Percentiles rank a stretch among this genome's conserved stretches.
Conservation (phyloP, 2,329 filamentous ascomycete species). For the Xylaria sp. region DNA sequence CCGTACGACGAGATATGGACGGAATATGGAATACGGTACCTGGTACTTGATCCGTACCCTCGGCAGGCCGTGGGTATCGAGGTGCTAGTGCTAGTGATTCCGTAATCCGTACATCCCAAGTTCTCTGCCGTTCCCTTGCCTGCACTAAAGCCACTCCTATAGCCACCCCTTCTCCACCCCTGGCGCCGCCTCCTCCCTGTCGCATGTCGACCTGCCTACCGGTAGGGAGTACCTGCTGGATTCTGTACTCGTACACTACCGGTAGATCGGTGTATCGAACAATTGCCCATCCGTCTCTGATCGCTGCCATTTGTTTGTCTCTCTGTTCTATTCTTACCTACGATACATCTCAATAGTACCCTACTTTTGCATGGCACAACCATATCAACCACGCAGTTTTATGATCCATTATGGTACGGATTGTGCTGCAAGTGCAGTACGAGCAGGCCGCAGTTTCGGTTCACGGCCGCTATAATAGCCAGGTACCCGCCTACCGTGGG, state of each 20-base stretch:
- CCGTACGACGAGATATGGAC: background rate
- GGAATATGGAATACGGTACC: background rate
- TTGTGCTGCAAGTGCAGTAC: background rate
- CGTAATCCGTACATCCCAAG: background rate
- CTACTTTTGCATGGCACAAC: no score
- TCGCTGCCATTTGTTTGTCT: background rate
- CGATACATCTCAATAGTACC: no score
- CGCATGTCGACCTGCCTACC: background rate
- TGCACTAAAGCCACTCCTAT: background rate
- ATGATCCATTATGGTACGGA: no score
- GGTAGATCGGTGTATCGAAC: slow-evolving; percentile 18
- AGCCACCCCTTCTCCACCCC: slow-evolving; percentile 2
- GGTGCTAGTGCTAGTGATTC: background rate
- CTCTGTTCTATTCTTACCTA: background rate
- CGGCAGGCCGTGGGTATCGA: no score
- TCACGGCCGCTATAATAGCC: background rate
- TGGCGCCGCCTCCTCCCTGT: background rate
- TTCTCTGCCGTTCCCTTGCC: background rate
- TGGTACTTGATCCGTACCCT: background rate
- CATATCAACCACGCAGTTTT: no score
- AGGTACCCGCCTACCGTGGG: no score
- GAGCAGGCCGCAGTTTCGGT: slow-evolving; percentile 11
- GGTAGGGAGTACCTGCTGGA: slow-evolving; percentile 1
- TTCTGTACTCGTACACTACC: slow-evolving; percentile 3
- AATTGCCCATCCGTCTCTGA: slow-evolving; percentile 5